These are phyloP conservation scores for Silene uniflora DNA, from an alignment of 148 eudicot genomes.

Conservation along the genomic window DNA sequence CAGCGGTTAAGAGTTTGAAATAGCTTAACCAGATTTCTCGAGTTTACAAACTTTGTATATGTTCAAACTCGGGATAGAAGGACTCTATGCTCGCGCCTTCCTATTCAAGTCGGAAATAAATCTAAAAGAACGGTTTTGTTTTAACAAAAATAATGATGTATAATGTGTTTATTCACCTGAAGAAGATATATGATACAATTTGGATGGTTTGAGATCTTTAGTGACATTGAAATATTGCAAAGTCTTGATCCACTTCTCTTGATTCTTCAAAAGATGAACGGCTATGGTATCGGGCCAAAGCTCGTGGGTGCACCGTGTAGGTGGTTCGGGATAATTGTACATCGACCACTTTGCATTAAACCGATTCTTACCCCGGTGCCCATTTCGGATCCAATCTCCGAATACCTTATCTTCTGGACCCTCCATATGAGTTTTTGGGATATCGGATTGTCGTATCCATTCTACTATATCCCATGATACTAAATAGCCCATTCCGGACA, in stretches of 20 bases:
- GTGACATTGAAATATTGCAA: constrained; percentile 76
- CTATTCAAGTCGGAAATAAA: background rate
- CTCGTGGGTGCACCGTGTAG: constrained; percentile 69
- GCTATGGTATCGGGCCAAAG: constrained; percentile 77
- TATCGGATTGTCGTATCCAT: constrained; percentile 66
- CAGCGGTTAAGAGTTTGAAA: no score
- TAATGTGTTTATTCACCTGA: constrained; percentile 13
- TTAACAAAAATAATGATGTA: constrained; percentile 3
- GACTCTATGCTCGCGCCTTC: background rate
- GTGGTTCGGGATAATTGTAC: constrained; percentile 87
- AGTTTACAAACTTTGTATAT: background rate
- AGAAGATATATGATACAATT: constrained; percentile 73
- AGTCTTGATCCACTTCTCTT: constrained; percentile 76
- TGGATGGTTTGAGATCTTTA: constrained; percentile 58
- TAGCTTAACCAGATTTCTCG: background rate
- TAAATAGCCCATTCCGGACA: constrained; percentile 92
- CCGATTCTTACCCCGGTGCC: constrained; percentile 58
- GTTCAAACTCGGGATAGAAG: background rate
- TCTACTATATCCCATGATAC: constrained; percentile 85
- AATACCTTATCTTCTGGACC: constrained; percentile 81
- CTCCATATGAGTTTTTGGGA: constrained; percentile 50
- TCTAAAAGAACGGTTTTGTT: background rate
- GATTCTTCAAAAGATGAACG: constrained; percentile 72
- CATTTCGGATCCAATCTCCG: constrained; percentile 73
- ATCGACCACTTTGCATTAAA: constrained; percentile 89